Evolutionary conservation across 1,284 basidiomycete species (phyloP), one percentile per base, ranked within the genome.

Genomic region (Ceratorhiza oryzae-sativae): DNA sequence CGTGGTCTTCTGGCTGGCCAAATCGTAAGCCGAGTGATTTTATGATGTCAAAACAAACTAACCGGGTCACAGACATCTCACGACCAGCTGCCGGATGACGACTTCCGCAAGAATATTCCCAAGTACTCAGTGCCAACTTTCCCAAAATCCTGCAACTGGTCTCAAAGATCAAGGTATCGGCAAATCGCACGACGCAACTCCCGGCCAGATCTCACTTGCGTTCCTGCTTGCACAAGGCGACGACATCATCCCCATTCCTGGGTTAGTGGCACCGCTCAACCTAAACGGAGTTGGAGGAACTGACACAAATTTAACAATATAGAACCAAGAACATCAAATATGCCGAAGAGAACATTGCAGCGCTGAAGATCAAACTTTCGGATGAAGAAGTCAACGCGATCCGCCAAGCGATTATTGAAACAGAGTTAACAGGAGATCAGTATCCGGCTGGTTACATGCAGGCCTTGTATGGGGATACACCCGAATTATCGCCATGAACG

Each of bases 221-320:
- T 91, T 89, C 88, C 75, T 89, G 18, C 80, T 87, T 23, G 83
- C 83, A 15, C 86, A 86, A 78, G 85, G 84, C 10, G 78, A 81
- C 18, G 83, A 86, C 73, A 80, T 88, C 72, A 80, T 87, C 62
- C 83, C 86, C 0, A 86, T 88, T 73, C 86, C 86, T 1, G 87
- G 86, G 0, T 71, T 3, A 70, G 20, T 32, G 53, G 49, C 67
- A 15, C 4, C n/a, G 30, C 61, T n/a, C n/a, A n/a, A 45, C 39
- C 51, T 20, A 30, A 27, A 20, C 13, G 49, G 25, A 25, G 53
- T 39, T 25, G 3, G 10, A 36, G 25, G 18, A 74, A 51, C 30
- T 23, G 3, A n/a, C 32, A 32, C 8, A n/a, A n/a, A 53, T 65
- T 49, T 68, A 18, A 39, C 39, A 53, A 51, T 10, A n/a, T 27